A percentile compares a stretch with the other conserved stretches of the same genome.
Evolutionary conservation across 495 filamentous ascomycete genomes (phyloP).

Genomic region (Podospora pseudocomata): DNA sequence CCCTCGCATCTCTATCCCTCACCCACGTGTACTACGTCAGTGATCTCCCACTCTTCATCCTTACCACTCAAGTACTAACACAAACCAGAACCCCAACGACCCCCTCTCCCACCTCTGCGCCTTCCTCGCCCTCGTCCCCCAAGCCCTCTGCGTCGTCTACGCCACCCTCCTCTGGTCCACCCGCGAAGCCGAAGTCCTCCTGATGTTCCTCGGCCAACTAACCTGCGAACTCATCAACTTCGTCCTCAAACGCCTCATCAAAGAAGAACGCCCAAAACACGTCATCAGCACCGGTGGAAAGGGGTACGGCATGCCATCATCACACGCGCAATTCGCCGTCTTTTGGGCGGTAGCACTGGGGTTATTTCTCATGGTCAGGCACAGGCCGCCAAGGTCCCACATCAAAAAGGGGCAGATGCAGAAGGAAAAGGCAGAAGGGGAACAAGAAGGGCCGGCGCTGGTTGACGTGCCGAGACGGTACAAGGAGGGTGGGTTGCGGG

Average conservation of each 20-base stretch:
- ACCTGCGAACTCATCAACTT: constrained; percentile 94
- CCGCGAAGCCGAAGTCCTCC: constrained; percentile 81
- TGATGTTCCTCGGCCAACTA: constrained; percentile 91
- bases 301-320: constrained; percentile 98
- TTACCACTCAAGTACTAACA: constrained; percentile 18
- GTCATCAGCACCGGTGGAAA: constrained; percentile 69
- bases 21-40: constrained; percentile 95
- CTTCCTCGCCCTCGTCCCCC: constrained; percentile 89
- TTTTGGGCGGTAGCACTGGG: constrained; percentile 82
- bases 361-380: constrained; percentile 77
- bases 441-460: not conserved
- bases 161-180: constrained; percentile 84
- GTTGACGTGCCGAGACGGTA: constrained; percentile 11
- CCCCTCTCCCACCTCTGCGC: constrained; percentile 80
- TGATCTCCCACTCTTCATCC: constrained; percentile 1
- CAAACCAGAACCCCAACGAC: constrained; percentile 75
- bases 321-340: constrained; percentile 88
- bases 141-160: constrained; percentile 85
- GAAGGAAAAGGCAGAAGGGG: not conserved
- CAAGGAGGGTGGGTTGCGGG: constrained; percentile 22
- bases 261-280: constrained; percentile 79
- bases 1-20: constrained; percentile 82
- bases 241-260: constrained; percentile 80
- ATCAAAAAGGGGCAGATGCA: not conserved
- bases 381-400: constrained; percentile 48